Evolutionary conservation across 2,329 filamentous ascomycete genomes (phyloP), one percentile per base, ranked within the genome.

Genomic region (Aaosphaeria pasadenensis): DNA sequence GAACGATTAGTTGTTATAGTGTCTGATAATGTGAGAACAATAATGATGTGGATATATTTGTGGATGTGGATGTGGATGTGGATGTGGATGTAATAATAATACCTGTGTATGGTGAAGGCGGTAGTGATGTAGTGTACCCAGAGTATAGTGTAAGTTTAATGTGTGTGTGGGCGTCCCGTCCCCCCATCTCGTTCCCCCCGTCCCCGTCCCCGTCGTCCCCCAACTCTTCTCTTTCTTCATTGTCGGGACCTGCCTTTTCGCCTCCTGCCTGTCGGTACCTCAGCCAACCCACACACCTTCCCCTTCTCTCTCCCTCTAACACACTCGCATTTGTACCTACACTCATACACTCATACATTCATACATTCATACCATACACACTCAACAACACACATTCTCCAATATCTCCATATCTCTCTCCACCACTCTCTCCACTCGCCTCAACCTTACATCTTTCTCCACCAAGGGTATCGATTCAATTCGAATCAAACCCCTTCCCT

Each of bases 161-260:
- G 47, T 46, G 48, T 50, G 40, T 50, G 45, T 47, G 45, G 35
- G 42, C 39, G 30, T 51, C 45, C 48, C 48, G 45, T 44, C 41
- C 42, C 45, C 17, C 17, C 17, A 24, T 24, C 17, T 24, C 17
- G 17, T 24, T 24, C 17, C 17, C 17, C 17, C 17, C 17, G 17
- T 24, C 17, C 17, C 17, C 17, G 17, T 24, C 17, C 17, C 17
- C 17, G 17, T 24, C 17, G 17, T 36, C n/a, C 33, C 33, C 7
- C 7, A 36, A 9, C 33, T 36, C 33, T 30, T 38, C 44, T 39
- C 39, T 36, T 24, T 46, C 44, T 35, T 50, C n/a, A 44, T 38
- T 13, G n/a, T 48, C 45, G 45, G 40, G 42, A 47, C 44, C 41
- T 43, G 32, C 48, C 45, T 41, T 24, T 24, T 48, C 45, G 46